Conservation (phyloP, 2,329 filamentous ascomycete species). For the Podosphaera aphanis region DNA sequence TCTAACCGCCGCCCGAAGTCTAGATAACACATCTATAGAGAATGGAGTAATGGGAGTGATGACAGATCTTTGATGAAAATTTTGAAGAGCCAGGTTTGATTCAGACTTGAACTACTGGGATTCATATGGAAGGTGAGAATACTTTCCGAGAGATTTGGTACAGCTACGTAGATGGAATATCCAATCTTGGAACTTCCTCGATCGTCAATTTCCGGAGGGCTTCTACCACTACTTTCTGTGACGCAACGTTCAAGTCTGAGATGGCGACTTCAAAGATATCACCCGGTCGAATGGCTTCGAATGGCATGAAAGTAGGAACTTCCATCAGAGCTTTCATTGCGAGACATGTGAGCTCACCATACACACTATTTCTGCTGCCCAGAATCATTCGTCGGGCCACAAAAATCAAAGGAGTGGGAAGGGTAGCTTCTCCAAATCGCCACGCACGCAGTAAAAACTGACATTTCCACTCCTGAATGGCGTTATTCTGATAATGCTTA, state of each 20-base stretch:
- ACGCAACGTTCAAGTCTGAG: conserved; percentile 27
- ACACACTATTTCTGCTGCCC: not conserved
- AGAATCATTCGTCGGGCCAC: conserved; percentile 4
- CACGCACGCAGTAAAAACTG: conserved; percentile 37
- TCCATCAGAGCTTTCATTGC: conserved; percentile 4
- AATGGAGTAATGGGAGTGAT: no score
- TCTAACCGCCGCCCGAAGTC: no score
- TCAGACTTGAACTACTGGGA: no score
- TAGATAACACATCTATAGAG: no score
- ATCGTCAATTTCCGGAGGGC: not conserved
- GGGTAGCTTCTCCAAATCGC: conserved; percentile 24
- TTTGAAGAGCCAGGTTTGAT: no score
- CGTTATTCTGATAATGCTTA: conserved; percentile 9
- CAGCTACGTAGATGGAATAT: no score
- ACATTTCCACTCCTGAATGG: conserved; percentile 27
- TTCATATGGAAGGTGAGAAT: no score
- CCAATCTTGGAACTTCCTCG: not conserved
- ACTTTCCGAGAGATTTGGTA: no score
- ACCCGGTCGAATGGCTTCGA: conserved; percentile 22
- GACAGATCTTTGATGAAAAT: no score
- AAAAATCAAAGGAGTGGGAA: conserved; percentile 23
- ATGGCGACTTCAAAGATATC: conserved; percentile 34
- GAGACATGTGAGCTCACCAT: conserved; percentile 2
- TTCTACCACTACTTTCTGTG: conserved; percentile 17
- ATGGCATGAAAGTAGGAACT: conserved; percentile 2